Conservation (phyloP, 208 protist species). For the Wallacemonas sp. region DNA sequence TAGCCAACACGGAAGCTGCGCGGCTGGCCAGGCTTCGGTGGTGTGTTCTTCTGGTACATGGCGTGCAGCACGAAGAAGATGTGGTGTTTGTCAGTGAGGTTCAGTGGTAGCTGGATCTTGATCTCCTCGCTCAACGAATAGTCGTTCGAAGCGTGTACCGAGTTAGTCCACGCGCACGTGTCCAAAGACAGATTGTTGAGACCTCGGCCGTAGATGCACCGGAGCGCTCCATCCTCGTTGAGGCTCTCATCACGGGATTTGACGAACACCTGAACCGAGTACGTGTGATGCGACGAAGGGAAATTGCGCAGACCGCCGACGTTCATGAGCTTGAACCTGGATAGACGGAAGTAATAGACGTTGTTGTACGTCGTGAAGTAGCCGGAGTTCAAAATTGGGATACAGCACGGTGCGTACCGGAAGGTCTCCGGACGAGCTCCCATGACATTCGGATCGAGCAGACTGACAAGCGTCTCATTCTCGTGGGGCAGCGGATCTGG, state of each 20-base stretch:
- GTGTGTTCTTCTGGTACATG: slow-evolving; percentile 48
- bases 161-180: slow-evolving; percentile 61
- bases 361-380: slow-evolving; percentile 89
- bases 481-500: slow-evolving; percentile 58
- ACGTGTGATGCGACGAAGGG: slow-evolving; percentile 74
- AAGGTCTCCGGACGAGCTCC: slow-evolving; percentile 49
- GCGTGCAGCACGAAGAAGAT: slow-evolving; percentile 89
- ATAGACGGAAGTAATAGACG: slow-evolving; percentile 81
- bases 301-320: slow-evolving; percentile 57
- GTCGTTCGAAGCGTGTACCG: slow-evolving; percentile 56
- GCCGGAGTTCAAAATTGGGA: slow-evolving; percentile 81
- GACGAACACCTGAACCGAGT: slow-evolving; percentile 75
- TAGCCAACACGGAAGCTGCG: slow-evolving; percentile 69
- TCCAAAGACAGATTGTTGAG: slow-evolving; percentile 71
- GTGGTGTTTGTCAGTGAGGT: slow-evolving; percentile 78
- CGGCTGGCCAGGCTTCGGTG: slow-evolving; percentile 40
- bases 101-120: slow-evolving; percentile 87
- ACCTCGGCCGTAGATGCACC: slow-evolving; percentile 77
- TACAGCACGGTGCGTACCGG: slow-evolving; percentile 78
- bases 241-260: slow-evolving; percentile 77
- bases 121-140: slow-evolving; percentile 80
- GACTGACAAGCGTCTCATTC: slow-evolving; percentile 77
- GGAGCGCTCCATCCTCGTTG: slow-evolving; percentile 56
- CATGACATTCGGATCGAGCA: slow-evolving; percentile 70
- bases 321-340: slow-evolving; percentile 56